Conservation (phyloP, 2,329 filamentous ascomycete genomes). For the Cladophialophora chaetospira region DNA sequence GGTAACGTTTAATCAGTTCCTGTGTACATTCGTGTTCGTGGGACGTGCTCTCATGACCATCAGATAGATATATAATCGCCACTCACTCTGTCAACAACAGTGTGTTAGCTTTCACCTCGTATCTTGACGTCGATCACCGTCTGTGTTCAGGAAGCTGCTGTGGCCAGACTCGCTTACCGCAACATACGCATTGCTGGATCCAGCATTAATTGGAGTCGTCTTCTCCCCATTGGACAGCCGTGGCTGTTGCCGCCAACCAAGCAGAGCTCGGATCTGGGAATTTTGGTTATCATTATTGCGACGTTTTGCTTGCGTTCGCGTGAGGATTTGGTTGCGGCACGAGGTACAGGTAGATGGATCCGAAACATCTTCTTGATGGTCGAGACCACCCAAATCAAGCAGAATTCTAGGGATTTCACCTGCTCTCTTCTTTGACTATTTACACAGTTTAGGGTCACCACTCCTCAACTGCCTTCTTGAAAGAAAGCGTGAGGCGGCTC, state of each 20-base stretch:
- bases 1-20: no score
- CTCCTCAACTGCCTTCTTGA: background rate
- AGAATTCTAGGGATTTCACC: background rate
- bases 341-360: no score
- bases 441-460: background rate
- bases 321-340: no score
- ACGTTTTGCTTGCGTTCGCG: background rate
- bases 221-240: background rate
- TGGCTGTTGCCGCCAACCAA: background rate
- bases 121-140: no score
- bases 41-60: no score
- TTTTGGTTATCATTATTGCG: background rate
- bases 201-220: background rate
- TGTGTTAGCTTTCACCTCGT: no score
- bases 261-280: background rate
- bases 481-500: no score
- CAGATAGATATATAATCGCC: no score
- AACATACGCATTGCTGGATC: constrained; percentile 11
- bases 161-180: constrained; percentile 14
- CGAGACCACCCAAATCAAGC: no score
- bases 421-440: background rate
- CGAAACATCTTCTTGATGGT: no score
- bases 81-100: no score
- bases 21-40: no score
- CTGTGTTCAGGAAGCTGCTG: background rate